A percentile compares a stretch with the other conserved stretches of the same genome.
phyloP scores from a whole-genome alignment of 78 protist genomes.

The Dictyostelium citrinum region DNA sequence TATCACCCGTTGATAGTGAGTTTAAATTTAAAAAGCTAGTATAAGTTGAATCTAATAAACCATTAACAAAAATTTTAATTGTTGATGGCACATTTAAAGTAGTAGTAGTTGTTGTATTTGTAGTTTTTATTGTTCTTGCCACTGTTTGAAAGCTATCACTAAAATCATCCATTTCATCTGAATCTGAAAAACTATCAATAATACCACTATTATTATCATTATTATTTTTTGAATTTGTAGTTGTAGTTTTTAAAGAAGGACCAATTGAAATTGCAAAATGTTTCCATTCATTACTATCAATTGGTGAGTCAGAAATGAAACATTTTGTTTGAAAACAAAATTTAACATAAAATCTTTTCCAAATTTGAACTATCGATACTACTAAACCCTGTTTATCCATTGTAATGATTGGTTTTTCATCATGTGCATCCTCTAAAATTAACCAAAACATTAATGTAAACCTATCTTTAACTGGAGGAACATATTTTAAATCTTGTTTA shows the following conservation, averaged over 20 bases:
- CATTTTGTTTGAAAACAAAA: neutral
- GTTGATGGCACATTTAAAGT: neutral
- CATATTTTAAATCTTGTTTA: neutral
- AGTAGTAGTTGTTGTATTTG: neutral
- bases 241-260: neutral
- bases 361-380: neutral
- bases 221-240: neutral
- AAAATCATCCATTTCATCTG: neutral
- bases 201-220: neutral
- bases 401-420: neutral
- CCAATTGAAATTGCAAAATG: conserved; percentile 32
- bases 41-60: neutral
- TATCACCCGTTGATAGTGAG: neutral
- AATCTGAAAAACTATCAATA: neutral
- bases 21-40: neutral
- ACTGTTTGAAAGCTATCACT: neutral
- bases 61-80: conserved; percentile 23
- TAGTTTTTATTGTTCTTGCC: neutral
- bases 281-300: neutral
- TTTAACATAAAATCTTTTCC: conserved; percentile 22
- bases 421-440: neutral
- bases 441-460: conserved; percentile 49
- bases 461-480: neutral
- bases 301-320: conserved; percentile 4
- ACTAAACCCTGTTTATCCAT: neutral